phyloP scores from a whole-genome alignment of 2,329 filamentous ascomycete species.

The Microsporum audouinii region DNA sequence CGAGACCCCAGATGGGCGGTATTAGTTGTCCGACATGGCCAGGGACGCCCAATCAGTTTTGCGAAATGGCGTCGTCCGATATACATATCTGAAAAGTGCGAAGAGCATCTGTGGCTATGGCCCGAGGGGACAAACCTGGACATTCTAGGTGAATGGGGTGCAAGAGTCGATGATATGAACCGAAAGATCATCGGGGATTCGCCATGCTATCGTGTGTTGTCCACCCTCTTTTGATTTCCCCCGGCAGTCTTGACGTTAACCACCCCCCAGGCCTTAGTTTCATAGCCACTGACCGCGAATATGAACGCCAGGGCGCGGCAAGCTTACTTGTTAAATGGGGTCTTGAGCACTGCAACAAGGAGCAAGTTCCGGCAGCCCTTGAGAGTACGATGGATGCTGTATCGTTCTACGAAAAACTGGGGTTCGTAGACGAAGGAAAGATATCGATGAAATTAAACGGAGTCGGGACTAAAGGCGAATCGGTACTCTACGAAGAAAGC shows the following conservation, averaged over 20 bases:
- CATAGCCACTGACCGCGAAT: slow-evolving; percentile 14
- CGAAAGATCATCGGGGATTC: background rate
- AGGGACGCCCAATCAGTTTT: background rate
- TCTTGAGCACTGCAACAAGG: slow-evolving; percentile 10
- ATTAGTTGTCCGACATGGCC: slow-evolving; percentile 11
- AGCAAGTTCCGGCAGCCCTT: slow-evolving; percentile 9
- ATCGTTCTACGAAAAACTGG: slow-evolving; percentile 12
- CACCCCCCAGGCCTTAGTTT: slow-evolving; percentile 14
- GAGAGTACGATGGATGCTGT: slow-evolving; percentile 12
- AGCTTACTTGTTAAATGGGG: slow-evolving; percentile 15
- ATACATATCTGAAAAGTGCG: background rate
- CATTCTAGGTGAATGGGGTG: background rate
- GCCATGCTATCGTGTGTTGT: background rate
- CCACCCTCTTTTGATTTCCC: too few relatives aligned
- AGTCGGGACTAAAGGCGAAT: slow-evolving; percentile 6
- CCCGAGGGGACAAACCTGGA: background rate
- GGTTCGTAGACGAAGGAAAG: slow-evolving; percentile 9
- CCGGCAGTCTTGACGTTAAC: background rate
- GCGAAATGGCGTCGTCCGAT: background rate
- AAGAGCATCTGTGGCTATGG: background rate
- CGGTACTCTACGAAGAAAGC: slow-evolving; percentile 14
- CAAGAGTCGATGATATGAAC: background rate
- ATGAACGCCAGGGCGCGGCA: slow-evolving; percentile 16
- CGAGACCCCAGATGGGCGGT: slow-evolving; percentile 13
- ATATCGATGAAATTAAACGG: slow-evolving; percentile 12